Evolutionary conservation across 164 flowering plant genomes (phyloP).

Genomic region (Sextonia rubra): DNA sequence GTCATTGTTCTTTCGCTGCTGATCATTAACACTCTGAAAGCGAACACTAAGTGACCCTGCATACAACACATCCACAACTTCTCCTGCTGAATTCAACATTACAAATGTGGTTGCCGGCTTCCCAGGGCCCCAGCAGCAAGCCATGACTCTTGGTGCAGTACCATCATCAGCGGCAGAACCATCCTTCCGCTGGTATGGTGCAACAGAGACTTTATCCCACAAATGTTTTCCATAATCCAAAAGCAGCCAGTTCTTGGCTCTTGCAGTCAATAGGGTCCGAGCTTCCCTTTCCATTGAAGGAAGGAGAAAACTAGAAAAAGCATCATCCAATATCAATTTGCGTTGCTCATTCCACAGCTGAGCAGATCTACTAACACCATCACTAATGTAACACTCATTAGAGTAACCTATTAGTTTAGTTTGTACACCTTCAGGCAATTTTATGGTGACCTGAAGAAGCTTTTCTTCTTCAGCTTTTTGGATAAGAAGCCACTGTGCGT

Average conservation of each 20-base stretch:
- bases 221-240: slow-evolving; percentile 73
- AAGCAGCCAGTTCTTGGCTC: slow-evolving; percentile 74
- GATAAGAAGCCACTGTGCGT: slow-evolving; percentile 95
- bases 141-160: slow-evolving; percentile 86
- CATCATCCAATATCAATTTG: slow-evolving; percentile 68
- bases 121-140: slow-evolving; percentile 98
- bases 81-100: slow-evolving; percentile 95
- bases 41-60: slow-evolving; percentile 71
- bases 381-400: slow-evolving; percentile 67
- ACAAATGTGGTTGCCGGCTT: slow-evolving; percentile 95
- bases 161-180: slow-evolving; percentile 69
- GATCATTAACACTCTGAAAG: slow-evolving; percentile 70
- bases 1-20: slow-evolving; percentile 87
- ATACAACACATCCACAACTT: slow-evolving; percentile 74
- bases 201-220: slow-evolving; percentile 85
- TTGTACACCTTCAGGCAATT: slow-evolving; percentile 46
- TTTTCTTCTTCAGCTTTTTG: slow-evolving; percentile 98
- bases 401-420: slow-evolving; percentile 50
- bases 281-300: slow-evolving; percentile 97
- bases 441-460: slow-evolving; percentile 71
- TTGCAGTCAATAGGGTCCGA: slow-evolving; percentile 58
- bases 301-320: slow-evolving; percentile 53
- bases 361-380: slow-evolving; percentile 81
- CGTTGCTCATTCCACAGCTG: slow-evolving; percentile 96
- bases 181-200: slow-evolving; percentile 81